Base-by-base conservation (phyloP, 2,329 filamentous ascomycete genomes). In the Calycina herbarum region DNA sequence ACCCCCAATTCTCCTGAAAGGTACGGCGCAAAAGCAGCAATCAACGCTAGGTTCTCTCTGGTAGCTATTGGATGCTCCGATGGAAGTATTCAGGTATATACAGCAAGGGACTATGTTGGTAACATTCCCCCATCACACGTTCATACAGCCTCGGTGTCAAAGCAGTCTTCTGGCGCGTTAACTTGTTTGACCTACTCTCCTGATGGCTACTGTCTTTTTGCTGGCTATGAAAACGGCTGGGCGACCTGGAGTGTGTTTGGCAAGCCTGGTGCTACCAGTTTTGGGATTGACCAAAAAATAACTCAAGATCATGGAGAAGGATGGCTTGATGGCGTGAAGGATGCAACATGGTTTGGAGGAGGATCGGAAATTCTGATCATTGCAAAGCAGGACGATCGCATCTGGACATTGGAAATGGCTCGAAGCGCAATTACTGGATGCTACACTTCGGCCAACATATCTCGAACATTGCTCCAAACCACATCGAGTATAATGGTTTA, bases 241-340 rank as follows among this genome's bases (percentile, higher is more conserved):
- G 90, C 92, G 4, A 94, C 89, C 58, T 99, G 94, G 94, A 98
- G 94, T 76, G 95, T 98, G 45, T 99, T 96, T 78, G 95, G 95
- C 40, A 97, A 97, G 77, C 85, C 90, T 2, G 89, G 93, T 15
- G 93, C 90, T 64, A 92, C 88, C 71, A 97, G 92, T 75, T 98
- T 98, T 76, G 83, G 85, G 6, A 83, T 86, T 13, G 91, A 96
- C 72, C 81, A 82, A 31, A 78, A 80, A 1, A 81, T 93, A 45
- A 87, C 89, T 2, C 79, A 84, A 59, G 79, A 80, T 6, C 94
- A 95, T 73, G 85, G 84, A 33, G 94, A 99, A 75, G 84, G 86
- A 57, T 98, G 94, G 93, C 82, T 98, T n/a, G 83, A 85, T 5
- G 92, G 94, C 3, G 83, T 97, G 29, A 84, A 82, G 24, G 87